Conservation (phyloP, 148 eudicot genomes). For the Cornus kousa region DNA sequence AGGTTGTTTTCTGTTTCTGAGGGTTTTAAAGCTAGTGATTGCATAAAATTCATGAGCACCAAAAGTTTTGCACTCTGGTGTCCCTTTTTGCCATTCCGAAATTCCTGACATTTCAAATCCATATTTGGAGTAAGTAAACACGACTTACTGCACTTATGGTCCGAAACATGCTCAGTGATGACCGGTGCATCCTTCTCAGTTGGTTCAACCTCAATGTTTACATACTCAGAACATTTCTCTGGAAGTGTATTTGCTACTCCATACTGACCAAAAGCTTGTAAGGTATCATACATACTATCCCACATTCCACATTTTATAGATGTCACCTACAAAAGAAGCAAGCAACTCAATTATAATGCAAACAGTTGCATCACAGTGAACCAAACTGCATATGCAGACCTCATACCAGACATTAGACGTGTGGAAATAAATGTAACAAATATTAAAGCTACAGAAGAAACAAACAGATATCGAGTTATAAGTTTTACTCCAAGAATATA, state of each 20-base stretch:
- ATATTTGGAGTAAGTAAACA: not conserved
- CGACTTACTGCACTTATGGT: slow-evolving; percentile 40
- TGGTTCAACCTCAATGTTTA: slow-evolving; percentile 57
- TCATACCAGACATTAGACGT: too few relatives aligned
- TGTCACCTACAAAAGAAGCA: slow-evolving; percentile 54
- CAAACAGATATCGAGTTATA: too few relatives aligned
- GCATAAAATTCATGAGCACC: not conserved
- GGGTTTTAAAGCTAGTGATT: too few relatives aligned
- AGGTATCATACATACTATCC: slow-evolving; percentile 83
- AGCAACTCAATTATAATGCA: not conserved
- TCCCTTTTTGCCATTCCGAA: not conserved
- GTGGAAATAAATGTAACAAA: not conserved
- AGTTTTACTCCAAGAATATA: too few relatives aligned
- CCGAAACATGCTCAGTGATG: slow-evolving; percentile 6
- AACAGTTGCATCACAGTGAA: not conserved
- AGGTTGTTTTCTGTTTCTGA: too few relatives aligned
- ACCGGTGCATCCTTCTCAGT: slow-evolving; percentile 27
- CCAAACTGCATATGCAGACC: not conserved
- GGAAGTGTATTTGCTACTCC: slow-evolving; percentile 26
- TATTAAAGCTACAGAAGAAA: not conserved
- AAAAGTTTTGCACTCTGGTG: not conserved
- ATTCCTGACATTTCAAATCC: not conserved
- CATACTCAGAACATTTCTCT: slow-evolving; percentile 31
- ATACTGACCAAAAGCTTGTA: slow-evolving; percentile 48
- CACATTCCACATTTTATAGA: slow-evolving; percentile 77